Percentiles rank a stretch among this genome's conserved stretches.
phyloP scores from a whole-genome alignment of 2,329 filamentous ascomycete species.

The Graphiopsis chlorocephala region DNA sequence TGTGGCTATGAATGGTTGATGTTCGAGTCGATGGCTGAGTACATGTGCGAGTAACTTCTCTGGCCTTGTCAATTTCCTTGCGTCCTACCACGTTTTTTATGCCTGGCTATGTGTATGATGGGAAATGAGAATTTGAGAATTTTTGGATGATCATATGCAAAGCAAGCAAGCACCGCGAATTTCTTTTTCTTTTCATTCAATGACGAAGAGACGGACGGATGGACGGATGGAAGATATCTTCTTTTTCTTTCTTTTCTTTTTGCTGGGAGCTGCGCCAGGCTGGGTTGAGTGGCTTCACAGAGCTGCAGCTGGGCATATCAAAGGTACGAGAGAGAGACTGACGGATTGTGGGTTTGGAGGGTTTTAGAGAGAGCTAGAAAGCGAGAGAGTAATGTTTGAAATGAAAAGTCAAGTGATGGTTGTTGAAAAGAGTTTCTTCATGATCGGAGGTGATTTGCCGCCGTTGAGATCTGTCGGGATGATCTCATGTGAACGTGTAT shows the following conservation, averaged over 20 bases:
- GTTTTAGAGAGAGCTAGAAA: too few species aligned
- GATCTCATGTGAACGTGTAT: too few species aligned
- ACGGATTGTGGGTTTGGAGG: neutral
- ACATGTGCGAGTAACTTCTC: too few species aligned
- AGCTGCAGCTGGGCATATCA: neutral
- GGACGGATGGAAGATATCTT: neutral
- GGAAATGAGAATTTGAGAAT: neutral
- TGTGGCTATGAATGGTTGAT: slow-evolving; percentile 15
- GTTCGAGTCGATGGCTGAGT: too few species aligned
- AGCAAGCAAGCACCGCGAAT: neutral
- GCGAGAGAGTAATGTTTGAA: neutral
- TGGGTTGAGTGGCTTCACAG: neutral
- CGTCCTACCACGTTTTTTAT: neutral
- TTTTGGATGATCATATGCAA: neutral
- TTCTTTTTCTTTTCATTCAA: neutral
- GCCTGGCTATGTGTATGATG: slow-evolving; percentile 2
- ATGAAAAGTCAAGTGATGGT: neutral
- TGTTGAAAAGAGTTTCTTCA: too few species aligned
- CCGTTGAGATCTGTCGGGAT: too few species aligned
- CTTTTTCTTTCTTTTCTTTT: neutral
- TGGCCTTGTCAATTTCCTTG: neutral
- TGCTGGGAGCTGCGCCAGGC: neutral
- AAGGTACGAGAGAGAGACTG: too few species aligned
- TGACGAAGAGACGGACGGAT: neutral
- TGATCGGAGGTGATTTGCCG: too few species aligned